Evolutionary conservation across 257 asterid species (phyloP), one percentile per base, ranked within the genome.

Genomic region (Ballota nigra): DNA sequence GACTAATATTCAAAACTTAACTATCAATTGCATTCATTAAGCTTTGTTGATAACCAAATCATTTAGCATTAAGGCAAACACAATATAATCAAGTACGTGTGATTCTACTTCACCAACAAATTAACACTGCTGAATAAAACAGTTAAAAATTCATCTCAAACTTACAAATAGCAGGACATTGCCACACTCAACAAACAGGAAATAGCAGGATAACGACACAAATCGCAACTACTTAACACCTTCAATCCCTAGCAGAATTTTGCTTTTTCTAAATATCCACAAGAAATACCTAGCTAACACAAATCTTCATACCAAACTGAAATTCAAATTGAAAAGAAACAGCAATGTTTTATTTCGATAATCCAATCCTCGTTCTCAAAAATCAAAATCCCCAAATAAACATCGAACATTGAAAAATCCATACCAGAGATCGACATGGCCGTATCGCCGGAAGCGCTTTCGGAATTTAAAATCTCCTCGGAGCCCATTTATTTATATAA

Each of bases 371-470:
- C 34, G 19, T 13, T 13, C 12, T 10, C 7, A 4, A 47, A 18
- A 41, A 33, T 8, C 4, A 43, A 69, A 69, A 72, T 15, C 58
- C 47, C 64, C 24, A 41, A 73, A 24, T 31, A 53, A 75, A 75
- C 31, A 72, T 55, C 13, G 68, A 56, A 23, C 8, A 12, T 47
- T 0, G 51, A 31, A 47, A 43, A 63, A 29, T 12, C 31, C 59
- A 71, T 63, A 75, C 89, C 87, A 24, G 89, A 80, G 74, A 82
- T 82, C 79, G 86, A 73, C 83, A 81, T 76, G 70, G 77, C 80
- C 69, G 55, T 80, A 28, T 67, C 72, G 38, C 38, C 65, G 19
- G 81, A 59, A 61, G 11, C 6, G 33, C 71, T 15, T 55, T 49
- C 52, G 34, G 79, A 60, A 57, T 47, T 70, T 33, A 66, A 61